Base-by-base conservation (phyloP, 2,329 filamentous ascomycete genomes). In the Alternaria brassicae region DNA sequence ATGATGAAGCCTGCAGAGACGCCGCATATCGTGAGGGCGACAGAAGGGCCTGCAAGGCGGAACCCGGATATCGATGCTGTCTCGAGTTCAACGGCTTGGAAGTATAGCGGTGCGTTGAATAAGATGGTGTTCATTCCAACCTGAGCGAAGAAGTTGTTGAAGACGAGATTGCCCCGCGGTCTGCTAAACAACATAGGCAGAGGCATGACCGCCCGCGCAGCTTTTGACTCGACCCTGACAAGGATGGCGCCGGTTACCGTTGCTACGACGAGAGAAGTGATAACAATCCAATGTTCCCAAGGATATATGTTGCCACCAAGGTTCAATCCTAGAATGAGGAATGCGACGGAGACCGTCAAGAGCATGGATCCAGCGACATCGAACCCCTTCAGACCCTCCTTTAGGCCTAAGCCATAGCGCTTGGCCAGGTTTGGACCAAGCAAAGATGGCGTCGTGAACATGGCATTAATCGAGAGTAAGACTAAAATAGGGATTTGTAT, bases 41-140 rank as follows among this genome's bases (percentile, higher is more conserved):
- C 66, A 0, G 87, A 86, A 4, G 89, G 87, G 6, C 88, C 80
- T 19, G 91, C 83, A 53, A 93, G 87, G 41, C 88, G 85, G 27
- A 92, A 84, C n/a, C 91, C 91, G 0, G 90, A 91, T 23, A 83
- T 81, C 0, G 90, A 92, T 15, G 91, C 88, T 6, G 83, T 85
- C 58, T 89, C 87, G 19, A 79, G 74, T 45, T 78, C 77, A 30
- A 79, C 78, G 27, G 78, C 78, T 65, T 80, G 78, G 59, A 80
- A 93, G 80, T 89, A 93, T 7, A 93, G 81, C 0, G 91, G 91
- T 6, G 87, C 87, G 69, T 89, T 89, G 78, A 91, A 91, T 15
- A 91, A 79, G 63, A 90, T 86, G 3, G 82, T 83, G 61, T 84
- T 83, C 59, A 83, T 75, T 1, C 81, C 80, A 15, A 85, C 75